These are phyloP conservation scores for Botrytis medusae DNA, from an alignment of 2,329 filamentous ascomycete species.

Conservation along the genomic window DNA sequence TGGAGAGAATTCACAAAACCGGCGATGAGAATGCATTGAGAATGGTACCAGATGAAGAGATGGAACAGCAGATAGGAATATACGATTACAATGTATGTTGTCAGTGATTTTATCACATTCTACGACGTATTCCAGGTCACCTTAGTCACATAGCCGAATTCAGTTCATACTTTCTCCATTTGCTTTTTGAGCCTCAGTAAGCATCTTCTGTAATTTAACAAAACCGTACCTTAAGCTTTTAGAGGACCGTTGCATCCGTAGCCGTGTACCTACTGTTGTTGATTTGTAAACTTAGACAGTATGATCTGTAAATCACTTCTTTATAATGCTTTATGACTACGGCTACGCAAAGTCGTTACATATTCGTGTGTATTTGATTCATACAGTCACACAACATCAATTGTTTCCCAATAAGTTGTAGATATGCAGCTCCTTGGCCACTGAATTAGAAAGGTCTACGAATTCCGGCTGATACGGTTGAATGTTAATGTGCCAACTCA, in stretches of 20 bases:
- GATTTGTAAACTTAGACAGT: background rate
- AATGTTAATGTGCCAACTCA: background rate
- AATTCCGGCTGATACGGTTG: background rate
- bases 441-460: background rate
- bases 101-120: background rate
- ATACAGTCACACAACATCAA: fast-evolving
- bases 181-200: background rate
- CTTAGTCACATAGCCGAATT: background rate
- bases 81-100: too few relatives aligned
- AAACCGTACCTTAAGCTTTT: fast-evolving
- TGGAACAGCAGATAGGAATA: too few relatives aligned
- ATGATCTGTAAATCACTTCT: background rate
- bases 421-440: background rate
- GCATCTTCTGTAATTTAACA: background rate
- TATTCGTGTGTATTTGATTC: background rate
- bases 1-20: fast-evolving
- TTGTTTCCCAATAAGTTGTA: background rate
- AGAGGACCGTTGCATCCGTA: background rate
- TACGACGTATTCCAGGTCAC: background rate
- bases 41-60: background rate
- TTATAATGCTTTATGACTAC: background rate
- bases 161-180: background rate
- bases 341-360: too few relatives aligned
- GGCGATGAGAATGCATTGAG: too few relatives aligned
- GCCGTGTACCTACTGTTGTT: background rate